phyloP scores from a whole-genome alignment of 1,284 basidiomycete species.

The Peniophora sp. region DNA sequence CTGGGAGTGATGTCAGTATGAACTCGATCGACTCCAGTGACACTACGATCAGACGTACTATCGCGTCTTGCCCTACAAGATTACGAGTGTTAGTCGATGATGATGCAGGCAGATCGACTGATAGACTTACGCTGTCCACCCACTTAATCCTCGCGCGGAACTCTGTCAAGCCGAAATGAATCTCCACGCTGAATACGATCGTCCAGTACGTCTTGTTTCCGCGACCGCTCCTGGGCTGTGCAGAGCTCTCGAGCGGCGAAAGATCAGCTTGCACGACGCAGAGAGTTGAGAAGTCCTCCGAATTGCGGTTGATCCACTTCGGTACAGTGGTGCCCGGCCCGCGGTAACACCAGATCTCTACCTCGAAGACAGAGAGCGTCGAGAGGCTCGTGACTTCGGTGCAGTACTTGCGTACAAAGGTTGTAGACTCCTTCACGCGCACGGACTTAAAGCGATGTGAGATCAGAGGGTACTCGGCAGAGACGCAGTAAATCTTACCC shows the following conservation, averaged over 20 bases:
- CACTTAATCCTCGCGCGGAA: conserved; percentile 76
- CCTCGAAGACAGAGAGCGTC: conserved; percentile 70
- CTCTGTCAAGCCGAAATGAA: conserved; percentile 74
- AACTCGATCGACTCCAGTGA: neutral
- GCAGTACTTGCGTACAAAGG: conserved; percentile 72
- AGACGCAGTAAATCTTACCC: conserved; percentile 31
- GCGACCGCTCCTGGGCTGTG: conserved; percentile 53
- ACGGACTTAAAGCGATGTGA: conserved; percentile 35
- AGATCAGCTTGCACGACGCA: conserved; percentile 71
- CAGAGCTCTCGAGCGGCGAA: conserved; percentile 59
- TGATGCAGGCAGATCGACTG: conserved; percentile 2
- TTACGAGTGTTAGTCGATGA: conserved; percentile 4
- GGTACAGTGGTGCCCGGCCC: conserved; percentile 54
- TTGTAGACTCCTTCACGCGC: conserved; percentile 71
- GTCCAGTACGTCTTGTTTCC: conserved; percentile 70
- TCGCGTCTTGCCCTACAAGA: conserved; percentile 44
- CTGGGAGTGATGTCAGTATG: conserved; percentile 23
- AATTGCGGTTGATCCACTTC: conserved; percentile 61
- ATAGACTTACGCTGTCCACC: conserved; percentile 56
- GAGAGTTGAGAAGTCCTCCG: conserved; percentile 65
- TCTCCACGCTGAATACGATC: conserved; percentile 73
- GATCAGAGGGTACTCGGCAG: neutral
- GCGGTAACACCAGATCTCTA: conserved; percentile 74
- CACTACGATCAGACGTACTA: conserved; percentile 50
- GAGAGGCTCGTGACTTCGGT: conserved; percentile 69